Conservation (phyloP, 2,329 filamentous ascomycete genomes). For the Reticulascus tulasneorum region DNA sequence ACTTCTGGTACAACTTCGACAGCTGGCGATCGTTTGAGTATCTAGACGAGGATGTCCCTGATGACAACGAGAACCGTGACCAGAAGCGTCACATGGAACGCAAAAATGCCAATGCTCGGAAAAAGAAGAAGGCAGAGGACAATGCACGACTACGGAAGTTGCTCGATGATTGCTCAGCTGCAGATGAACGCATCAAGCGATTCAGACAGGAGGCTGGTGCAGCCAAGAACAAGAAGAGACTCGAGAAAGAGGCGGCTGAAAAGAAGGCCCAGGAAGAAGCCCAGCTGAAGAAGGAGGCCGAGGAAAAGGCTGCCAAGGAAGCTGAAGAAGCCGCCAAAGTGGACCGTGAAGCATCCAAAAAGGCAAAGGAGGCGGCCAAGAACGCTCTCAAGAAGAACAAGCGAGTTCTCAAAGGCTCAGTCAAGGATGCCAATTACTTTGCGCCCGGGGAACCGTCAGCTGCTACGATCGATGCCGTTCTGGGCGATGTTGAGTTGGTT, state of each 20-base stretch:
- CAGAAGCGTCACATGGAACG: constrained; percentile 98
- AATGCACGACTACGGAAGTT: constrained; percentile 84
- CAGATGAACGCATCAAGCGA: constrained; percentile 94
- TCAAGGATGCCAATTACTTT: constrained; percentile 99
- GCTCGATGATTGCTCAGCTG: constrained; percentile 78
- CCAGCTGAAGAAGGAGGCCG: constrained; percentile 76
- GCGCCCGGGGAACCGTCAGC: constrained; percentile 66
- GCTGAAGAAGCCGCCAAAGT: constrained; percentile 84
- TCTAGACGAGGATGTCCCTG: constrained; percentile 95
- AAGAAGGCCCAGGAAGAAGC: constrained; percentile 85
- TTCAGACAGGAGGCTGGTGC: constrained; percentile 91
- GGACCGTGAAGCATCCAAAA: constrained; percentile 80
- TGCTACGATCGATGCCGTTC: constrained; percentile 73
- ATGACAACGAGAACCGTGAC: constrained; percentile 98
- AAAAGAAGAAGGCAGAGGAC: constrained; percentile 99
- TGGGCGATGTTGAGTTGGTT: constrained; percentile 81
- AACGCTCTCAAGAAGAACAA: constrained; percentile 99
- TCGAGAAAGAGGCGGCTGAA: constrained; percentile 88
- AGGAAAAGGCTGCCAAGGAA: constrained; percentile 73
- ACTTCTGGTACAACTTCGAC: constrained; percentile 99
- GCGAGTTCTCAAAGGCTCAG: constrained; percentile 86
- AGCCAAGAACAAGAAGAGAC: constrained; percentile 90
- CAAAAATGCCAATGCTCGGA: constrained; percentile 95
- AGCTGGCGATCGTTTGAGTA: constrained; percentile 98
- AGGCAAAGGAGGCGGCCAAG: constrained; percentile 98